Evolutionary conservation across 768 basidiomycete genomes (phyloP).

Genomic region (Collybia sordida): DNA sequence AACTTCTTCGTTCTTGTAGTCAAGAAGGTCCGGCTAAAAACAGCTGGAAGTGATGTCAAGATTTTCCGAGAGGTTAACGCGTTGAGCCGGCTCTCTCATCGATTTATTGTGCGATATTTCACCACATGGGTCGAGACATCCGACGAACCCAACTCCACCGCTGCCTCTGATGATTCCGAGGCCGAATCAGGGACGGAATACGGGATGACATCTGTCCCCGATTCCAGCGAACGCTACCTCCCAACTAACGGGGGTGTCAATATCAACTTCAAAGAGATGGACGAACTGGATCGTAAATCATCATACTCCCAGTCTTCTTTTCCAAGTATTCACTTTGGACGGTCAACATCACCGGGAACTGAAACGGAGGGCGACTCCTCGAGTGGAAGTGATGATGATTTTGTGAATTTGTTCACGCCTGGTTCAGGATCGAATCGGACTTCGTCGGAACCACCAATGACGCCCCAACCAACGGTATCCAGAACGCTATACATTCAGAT

Average conservation of each 20-base stretch:
- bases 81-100: conserved; percentile 83
- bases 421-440: conserved; percentile 10
- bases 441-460: conserved; percentile 8
- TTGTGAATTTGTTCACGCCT: conserved; percentile 29
- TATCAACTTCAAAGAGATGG: conserved; percentile 61
- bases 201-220: conserved; percentile 57
- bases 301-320: conserved; percentile 56
- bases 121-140: conserved; percentile 84
- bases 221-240: conserved; percentile 29
- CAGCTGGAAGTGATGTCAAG: conserved; percentile 77
- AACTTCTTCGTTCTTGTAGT: conserved; percentile 38
- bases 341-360: conserved; percentile 39
- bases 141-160: conserved; percentile 36
- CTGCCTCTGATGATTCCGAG: conserved; percentile 55
- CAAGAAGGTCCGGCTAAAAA: conserved; percentile 85
- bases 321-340: conserved; percentile 82
- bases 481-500: conserved; percentile 93
- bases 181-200: conserved; percentile 34
- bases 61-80: conserved; percentile 92
- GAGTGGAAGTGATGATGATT: conserved; percentile 34
- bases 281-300: conserved; percentile 47
- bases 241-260: conserved; percentile 55
- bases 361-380: conserved; percentile 18
- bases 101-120: conserved; percentile 89
- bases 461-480: conserved; percentile 29